These are phyloP conservation scores for Macrophomina phaseolina DNA, from an alignment of 2,329 filamentous ascomycete species.

Conservation along the genomic window DNA sequence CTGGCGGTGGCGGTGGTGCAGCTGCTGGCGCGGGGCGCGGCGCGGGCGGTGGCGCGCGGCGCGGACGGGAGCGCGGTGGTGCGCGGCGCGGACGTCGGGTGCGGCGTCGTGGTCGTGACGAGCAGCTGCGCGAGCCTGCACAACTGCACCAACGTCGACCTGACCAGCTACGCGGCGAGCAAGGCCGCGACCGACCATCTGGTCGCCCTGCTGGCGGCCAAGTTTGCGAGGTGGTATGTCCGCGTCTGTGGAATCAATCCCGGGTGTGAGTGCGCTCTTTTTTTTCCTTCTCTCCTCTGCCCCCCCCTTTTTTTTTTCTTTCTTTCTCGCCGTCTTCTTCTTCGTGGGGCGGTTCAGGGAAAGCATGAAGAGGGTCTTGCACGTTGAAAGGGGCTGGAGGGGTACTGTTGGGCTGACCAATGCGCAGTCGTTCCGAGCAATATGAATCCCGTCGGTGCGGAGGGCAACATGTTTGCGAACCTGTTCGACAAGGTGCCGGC, in stretches of 20 bases:
- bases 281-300: neutral
- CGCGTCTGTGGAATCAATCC: slow-evolving; percentile 54
- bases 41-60: slow-evolving; percentile 18
- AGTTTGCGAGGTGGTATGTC: slow-evolving; percentile 54
- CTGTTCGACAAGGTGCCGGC: slow-evolving; percentile 46
- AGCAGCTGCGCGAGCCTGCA: slow-evolving; percentile 61
- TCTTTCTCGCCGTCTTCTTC: no score
- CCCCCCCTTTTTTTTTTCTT: neutral
- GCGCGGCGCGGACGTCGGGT: slow-evolving; percentile 45
- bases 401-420: neutral
- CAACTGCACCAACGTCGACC: slow-evolving; percentile 58
- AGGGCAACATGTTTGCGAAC: slow-evolving; percentile 49
- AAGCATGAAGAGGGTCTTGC: neutral
- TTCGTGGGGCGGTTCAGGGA: no score
- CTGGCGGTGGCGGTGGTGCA: slow-evolving; percentile 54
- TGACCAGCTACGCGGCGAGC: slow-evolving; percentile 58
- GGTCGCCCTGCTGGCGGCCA: slow-evolving; percentile 55
- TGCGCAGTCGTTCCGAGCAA: slow-evolving; percentile 49
- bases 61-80: slow-evolving; percentile 34
- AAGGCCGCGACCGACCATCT: slow-evolving; percentile 61
- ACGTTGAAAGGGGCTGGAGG: neutral
- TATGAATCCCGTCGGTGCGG: slow-evolving; percentile 52
- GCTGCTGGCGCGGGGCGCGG: slow-evolving; percentile 50
- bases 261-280: slow-evolving; percentile 44
- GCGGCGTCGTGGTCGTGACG: slow-evolving; percentile 56